Percentiles rank a stretch among this genome's conserved stretches.
Evolutionary conservation across 768 basidiomycete species (phyloP).

Genomic region (Hericium coralloides): DNA sequence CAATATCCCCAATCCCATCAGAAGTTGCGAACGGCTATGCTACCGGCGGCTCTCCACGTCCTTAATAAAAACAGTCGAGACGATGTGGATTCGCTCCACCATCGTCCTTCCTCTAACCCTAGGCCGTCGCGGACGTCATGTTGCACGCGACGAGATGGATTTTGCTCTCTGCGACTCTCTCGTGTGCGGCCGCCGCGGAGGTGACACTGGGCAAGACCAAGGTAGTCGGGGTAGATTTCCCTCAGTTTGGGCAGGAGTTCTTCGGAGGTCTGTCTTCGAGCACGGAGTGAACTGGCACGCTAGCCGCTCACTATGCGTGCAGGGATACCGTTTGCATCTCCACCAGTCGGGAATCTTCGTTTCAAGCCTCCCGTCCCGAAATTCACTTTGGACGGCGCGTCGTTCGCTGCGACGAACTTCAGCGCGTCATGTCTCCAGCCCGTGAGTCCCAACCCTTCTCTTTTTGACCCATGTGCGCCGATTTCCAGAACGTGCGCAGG

Average conservation of each 20-base stretch:
- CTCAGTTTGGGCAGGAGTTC: conserved; percentile 18
- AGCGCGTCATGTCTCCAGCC: conserved; percentile 22
- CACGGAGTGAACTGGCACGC: no score
- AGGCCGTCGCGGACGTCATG: no score
- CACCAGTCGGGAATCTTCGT: conserved; percentile 22
- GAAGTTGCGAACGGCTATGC: no score
- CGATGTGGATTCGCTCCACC: no score
- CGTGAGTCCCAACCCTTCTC: not conserved
- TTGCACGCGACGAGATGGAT: not conserved
- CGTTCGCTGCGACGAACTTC: conserved; percentile 23
- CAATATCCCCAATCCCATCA: no score
- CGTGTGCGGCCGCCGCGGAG: not conserved
- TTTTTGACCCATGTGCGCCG: not conserved
- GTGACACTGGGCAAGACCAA: conserved; percentile 17
- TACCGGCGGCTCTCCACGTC: no score
- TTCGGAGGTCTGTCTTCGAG: conserved; percentile 19
- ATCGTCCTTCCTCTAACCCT: no score
- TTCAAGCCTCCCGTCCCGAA: conserved; percentile 20
- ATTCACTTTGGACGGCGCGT: conserved; percentile 9
- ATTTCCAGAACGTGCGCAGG: not conserved
- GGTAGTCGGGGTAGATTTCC: conserved; percentile 13
- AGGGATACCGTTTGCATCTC: conserved; percentile 29
- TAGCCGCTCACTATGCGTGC: not conserved
- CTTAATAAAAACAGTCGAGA: no score
- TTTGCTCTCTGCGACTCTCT: not conserved